phyloP scores from a whole-genome alignment of 192 early-diverging fungal genomes.

The Coemansia sp. region DNA sequence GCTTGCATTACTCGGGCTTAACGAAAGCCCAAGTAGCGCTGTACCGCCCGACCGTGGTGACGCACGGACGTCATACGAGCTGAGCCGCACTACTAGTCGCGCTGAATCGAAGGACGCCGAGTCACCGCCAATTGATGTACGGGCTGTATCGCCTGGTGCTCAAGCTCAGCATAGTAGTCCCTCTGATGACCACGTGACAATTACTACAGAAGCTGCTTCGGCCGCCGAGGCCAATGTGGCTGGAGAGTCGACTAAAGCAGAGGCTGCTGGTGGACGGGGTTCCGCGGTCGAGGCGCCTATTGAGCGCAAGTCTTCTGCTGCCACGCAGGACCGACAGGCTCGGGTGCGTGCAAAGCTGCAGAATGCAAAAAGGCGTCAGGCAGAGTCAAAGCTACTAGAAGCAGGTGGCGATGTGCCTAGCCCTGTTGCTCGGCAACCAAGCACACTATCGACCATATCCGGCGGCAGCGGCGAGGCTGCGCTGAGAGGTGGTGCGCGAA shows the following conservation, averaged over 20 bases:
- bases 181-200: neutral
- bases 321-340: slow-evolving; percentile 37
- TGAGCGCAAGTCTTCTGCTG: slow-evolving; percentile 13
- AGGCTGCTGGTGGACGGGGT: neutral
- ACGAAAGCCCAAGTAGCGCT: neutral
- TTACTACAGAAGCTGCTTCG: neutral
- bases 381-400: slow-evolving; percentile 32
- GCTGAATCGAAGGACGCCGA: neutral
- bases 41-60: slow-evolving; percentile 9
- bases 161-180: neutral
- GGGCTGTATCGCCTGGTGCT: neutral
- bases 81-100: neutral
- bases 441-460: neutral
- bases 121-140: neutral
- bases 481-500: neutral
- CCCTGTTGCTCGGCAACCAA: neutral
- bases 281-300: neutral
- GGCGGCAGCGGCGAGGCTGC: neutral
- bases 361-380: slow-evolving; percentile 35
- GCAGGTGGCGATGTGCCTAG: neutral
- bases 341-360: slow-evolving; percentile 40
- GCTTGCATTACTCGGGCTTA: neutral
- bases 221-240: neutral
- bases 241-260: neutral
- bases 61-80: neutral